Evolutionary conservation across 176 grass and related monocot species (phyloP).

Genomic region (Sorghum bicolor): Sorghum_bicolor_NCBIv3 NC_012872.2:58214501-58215000

Average conservation of each 20-base stretch:
- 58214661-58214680: slow-evolving; percentile 15
- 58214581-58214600: slow-evolving; percentile 38
- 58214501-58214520: slow-evolving; percentile 23
- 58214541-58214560: slow-evolving; percentile 22
- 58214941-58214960: slow-evolving; percentile 36
- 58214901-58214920: slow-evolving; percentile 31
- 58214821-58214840: slow-evolving; percentile 37
- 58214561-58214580: slow-evolving; percentile 34
- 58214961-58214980: slow-evolving; percentile 26
- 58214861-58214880: slow-evolving; percentile 39
- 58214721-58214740: slow-evolving; percentile 26
- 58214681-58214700: slow-evolving; percentile 27
- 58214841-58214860: slow-evolving; percentile 42
- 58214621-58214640: slow-evolving; percentile 39
- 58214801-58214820: slow-evolving; percentile 42
- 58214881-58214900: slow-evolving; percentile 18
- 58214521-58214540: slow-evolving; percentile 30
- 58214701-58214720: slow-evolving; percentile 30
- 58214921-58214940: slow-evolving; percentile 20
- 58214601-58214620: slow-evolving; percentile 39
- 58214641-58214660: slow-evolving; percentile 42
- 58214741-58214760: slow-evolving; percentile 29
- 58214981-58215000: neutral
- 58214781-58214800: slow-evolving; percentile 36
- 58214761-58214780: slow-evolving; percentile 24